Base-by-base conservation (phyloP, 2,329 filamentous ascomycete genomes). In the Penicillium crustosum region DNA sequence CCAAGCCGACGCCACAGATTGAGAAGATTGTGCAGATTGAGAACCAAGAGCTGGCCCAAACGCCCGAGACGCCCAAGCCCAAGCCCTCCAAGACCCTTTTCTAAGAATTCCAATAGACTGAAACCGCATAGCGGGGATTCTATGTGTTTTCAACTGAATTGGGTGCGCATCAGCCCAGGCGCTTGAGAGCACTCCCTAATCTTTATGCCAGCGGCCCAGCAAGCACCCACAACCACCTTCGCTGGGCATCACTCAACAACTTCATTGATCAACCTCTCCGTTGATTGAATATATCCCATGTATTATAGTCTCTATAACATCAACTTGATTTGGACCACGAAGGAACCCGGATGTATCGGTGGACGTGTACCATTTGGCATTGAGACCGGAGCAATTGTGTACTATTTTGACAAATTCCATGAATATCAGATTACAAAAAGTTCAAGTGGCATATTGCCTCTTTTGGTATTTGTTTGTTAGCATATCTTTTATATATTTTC, bases 261-360 rank as follows among this genome's bases (percentile, higher is more conserved):
- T 27, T 53, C 29, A 51, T 29, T 31, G 53, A 56, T 25, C 35
- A 27, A 53, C 13, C 38, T 35, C 19, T 49, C 50, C 64, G 65
- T 49, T 61, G 65, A 66, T 61, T 49, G 58, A 55, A 63, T 58
- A 56, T 56, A 51, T 50, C 53, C 49, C 49, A 53, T 69, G 66
- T 67, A 69, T 67, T 64, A 68, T 68, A 69, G 49, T 57, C 29
- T 69, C 63, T 67, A 67, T 59, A 68, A 59, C 60, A 62, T 63
- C 58, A 44, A 58, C 29, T 39, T 41, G 39, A 31, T 50, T 51
- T 42, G 35, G 29, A 49, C 15, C 31, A 27, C 36, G 25, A 25
- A 49, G 21, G 8, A 35, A 17, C 7, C 45, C 19, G 19, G 21
- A 49, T 29, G 19, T 10, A 49, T 39, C 35, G 21, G 33, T 35